Conservation (phyloP, 1,284 basidiomycete genomes). For the Irpex lacteus region DNA sequence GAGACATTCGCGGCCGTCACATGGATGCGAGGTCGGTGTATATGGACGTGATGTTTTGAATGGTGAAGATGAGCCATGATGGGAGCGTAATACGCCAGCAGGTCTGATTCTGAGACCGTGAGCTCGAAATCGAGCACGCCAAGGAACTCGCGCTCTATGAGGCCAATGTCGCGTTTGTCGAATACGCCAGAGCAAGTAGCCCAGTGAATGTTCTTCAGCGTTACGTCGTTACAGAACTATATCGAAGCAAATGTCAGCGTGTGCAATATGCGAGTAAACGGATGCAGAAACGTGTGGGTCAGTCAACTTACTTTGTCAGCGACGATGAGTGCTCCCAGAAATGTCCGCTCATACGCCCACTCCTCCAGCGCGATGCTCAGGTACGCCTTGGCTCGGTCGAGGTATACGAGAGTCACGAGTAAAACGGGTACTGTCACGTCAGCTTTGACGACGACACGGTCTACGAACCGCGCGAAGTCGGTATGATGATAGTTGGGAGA, state of each 20-base stretch:
- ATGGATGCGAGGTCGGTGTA: neutral
- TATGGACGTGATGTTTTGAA: neutral
- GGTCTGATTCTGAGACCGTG: conserved; percentile 56
- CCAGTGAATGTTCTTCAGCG: conserved; percentile 79
- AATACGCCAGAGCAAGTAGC: conserved; percentile 75
- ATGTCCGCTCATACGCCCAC: conserved; percentile 74
- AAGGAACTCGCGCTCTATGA: conserved; percentile 76
- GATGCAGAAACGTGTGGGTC: neutral
- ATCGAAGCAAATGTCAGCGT: conserved; percentile 14
- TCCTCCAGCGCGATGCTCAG: conserved; percentile 73
- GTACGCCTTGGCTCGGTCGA: conserved; percentile 68
- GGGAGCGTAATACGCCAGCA: conserved; percentile 58
- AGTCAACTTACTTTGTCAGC: conserved; percentile 63
- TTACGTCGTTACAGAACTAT: conserved; percentile 72
- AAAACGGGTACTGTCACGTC: conserved; percentile 64
- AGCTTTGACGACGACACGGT: conserved; percentile 44
- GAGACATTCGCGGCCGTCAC: neutral
- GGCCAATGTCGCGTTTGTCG: conserved; percentile 72
- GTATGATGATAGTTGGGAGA: neutral
- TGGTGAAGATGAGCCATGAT: conserved; percentile 26
- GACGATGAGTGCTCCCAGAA: conserved; percentile 67
- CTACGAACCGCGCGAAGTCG: neutral
- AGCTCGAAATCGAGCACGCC: conserved; percentile 74
- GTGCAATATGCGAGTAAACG: neutral
- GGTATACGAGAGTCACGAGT: conserved; percentile 65